Evolutionary conservation across 2,329 filamentous ascomycete genomes (phyloP).

Genomic region (Claviceps maximensis): DNA sequence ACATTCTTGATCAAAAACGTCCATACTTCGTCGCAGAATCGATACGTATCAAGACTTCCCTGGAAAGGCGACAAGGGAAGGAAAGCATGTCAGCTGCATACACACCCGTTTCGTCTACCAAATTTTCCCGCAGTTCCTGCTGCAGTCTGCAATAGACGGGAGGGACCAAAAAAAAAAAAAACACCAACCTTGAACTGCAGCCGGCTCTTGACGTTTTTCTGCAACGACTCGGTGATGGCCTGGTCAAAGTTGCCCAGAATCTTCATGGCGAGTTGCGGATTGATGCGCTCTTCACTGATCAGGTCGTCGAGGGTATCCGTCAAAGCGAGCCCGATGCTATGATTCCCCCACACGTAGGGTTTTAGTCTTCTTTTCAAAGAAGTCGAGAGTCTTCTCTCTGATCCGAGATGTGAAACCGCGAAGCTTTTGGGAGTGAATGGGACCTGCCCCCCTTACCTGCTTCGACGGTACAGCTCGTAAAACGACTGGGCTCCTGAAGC

Average conservation of each 20-base stretch:
- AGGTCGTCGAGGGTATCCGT: conserved; percentile 96
- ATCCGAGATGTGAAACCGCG: not conserved
- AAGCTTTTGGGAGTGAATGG: no score
- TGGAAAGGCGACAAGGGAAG: conserved; percentile 23
- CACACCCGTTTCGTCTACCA: not conserved
- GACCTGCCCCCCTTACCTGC: conserved; percentile 53
- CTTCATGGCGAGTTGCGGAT: conserved; percentile 97
- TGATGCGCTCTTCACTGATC: conserved; percentile 87
- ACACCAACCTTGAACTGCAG: conserved; percentile 78
- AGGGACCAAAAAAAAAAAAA: not conserved
- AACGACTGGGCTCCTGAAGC: conserved; percentile 42
- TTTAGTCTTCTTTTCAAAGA: not conserved
- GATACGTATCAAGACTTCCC: conserved; percentile 95
- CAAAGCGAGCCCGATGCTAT: conserved; percentile 79
- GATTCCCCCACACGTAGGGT: not conserved
- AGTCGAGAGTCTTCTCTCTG: not conserved
- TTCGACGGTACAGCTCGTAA: conserved; percentile 97
- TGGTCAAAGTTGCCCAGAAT: conserved; percentile 93
- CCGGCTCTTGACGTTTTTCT: conserved; percentile 82
- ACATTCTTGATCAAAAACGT: conserved; percentile 98
- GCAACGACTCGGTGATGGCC: conserved; percentile 78
- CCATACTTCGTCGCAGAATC: conserved; percentile 99
- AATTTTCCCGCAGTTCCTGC: not conserved
- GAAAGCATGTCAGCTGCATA: not conserved
- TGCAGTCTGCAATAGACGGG: not conserved